Percentiles rank a stretch among this genome's conserved stretches.
Evolutionary conservation across 2,329 filamentous ascomycete genomes (phyloP).

Genomic region (Hypomyces perniciosus): DNA sequence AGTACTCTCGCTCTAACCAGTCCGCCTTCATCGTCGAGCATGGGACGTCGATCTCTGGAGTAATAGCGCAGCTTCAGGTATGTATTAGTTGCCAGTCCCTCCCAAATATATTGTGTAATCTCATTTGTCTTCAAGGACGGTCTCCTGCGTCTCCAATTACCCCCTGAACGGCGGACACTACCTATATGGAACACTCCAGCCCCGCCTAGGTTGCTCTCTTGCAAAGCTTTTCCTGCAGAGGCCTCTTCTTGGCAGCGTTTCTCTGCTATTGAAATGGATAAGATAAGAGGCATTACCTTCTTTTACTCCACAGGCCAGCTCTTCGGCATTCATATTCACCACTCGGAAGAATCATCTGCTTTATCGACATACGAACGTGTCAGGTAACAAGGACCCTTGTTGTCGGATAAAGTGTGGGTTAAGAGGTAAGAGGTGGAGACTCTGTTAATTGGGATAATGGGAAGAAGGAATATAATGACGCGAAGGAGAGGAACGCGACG

Average conservation of each 20-base stretch:
- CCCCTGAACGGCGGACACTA: not conserved
- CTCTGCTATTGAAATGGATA: not conserved
- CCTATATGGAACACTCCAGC: not conserved
- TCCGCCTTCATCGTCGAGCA: not conserved
- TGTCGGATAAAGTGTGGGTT: too few species aligned
- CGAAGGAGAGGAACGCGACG: too few species aligned
- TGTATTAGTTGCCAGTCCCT: not conserved
- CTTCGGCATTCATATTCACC: not conserved
- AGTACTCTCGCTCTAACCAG: not conserved
- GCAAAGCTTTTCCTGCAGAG: not conserved
- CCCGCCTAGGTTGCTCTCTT: not conserved
- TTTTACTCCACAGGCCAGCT: not conserved
- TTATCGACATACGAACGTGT: not conserved
- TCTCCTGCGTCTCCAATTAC: not conserved
- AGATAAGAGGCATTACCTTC: not conserved
- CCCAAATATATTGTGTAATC: not conserved
- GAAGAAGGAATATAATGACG: too few species aligned
- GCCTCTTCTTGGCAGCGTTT: not conserved
- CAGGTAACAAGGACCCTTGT: too few species aligned
- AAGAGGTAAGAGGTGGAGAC: too few species aligned
- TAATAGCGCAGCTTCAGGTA: not conserved
- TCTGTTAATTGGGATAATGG: too few species aligned
- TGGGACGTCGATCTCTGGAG: not conserved
- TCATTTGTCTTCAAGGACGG: not conserved
- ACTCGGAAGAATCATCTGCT: not conserved